These are phyloP conservation scores for Yamadazyma laniorum DNA, from an alignment of 805 yeast species.

Conservation along the genomic window DNA sequence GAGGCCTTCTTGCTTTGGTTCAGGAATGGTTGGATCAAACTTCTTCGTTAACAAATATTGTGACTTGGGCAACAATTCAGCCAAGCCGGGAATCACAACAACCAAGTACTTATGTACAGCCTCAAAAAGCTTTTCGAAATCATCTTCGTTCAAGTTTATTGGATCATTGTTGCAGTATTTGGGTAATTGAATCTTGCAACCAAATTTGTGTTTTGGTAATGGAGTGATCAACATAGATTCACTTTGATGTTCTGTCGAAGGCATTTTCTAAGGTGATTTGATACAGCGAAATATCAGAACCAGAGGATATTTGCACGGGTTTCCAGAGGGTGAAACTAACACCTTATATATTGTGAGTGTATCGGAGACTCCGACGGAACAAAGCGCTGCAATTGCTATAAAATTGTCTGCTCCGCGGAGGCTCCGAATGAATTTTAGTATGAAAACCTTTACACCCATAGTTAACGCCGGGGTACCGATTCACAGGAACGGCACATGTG, in stretches of 20 bases:
- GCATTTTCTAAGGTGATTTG: no score
- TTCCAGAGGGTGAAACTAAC: no score
- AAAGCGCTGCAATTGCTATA: background rate
- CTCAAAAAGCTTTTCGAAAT: conserved; percentile 57
- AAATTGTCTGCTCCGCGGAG: conserved; percentile 4
- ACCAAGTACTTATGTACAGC: conserved; percentile 72
- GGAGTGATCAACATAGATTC: conserved; percentile 40
- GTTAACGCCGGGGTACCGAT: background rate
- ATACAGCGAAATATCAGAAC: no score
- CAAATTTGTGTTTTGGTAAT: conserved; percentile 54
- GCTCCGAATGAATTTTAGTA: background rate
- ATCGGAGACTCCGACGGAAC: conserved; percentile 14
- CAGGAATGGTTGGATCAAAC: conserved; percentile 67
- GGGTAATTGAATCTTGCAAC: conserved; percentile 69
- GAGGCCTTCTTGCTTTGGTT: conserved; percentile 32
- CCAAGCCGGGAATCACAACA: conserved; percentile 70
- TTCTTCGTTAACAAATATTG: conserved; percentile 75
- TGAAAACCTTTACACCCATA: background rate
- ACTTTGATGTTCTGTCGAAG: conserved; percentile 11
- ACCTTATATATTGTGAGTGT: no score
- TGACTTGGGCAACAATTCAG: conserved; percentile 64
- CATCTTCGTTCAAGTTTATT: conserved; percentile 58
- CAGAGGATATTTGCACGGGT: no score
- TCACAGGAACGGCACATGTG: background rate
- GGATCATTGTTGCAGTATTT: conserved; percentile 68